Base-by-base conservation (phyloP, 345 rosid genomes). In the Erucastrum elatum region DNA sequence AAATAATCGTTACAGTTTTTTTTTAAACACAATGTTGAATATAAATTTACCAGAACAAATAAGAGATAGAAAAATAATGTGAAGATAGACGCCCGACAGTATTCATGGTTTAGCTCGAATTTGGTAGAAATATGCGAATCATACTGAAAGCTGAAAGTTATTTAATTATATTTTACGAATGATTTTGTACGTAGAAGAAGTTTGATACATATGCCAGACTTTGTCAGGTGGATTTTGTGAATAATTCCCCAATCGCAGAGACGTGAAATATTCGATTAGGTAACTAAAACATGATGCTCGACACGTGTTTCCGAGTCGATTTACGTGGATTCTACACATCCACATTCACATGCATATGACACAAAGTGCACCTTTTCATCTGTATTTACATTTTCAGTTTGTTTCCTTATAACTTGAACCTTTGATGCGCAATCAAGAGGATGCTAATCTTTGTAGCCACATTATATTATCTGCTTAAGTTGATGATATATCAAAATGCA, bases 221-320 rank as follows among this genome's bases (percentile, higher is more conserved):
- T 71, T 77, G 76, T 77, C 72, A 77, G 67, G 55, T 66, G 61
- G 70, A 72, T 66, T 73, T 67, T 66, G 44, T 46, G 70, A 34
- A 60, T 61, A 65, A 8, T 15, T 73, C 64, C 68, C 78, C 77
- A 61, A 73, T 78, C 69, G 68, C 16, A 72, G 69, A 72, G 70
- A 67, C 70, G 70, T 73, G 46, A 66, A 59, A 67, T 79, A 79
- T 79, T 79, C 78, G 78, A 67, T 79, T 73, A 44, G 49, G 74
- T 73, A 73, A 61, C 39, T 66, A 67, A 56, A 66, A 25, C 63
- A 13, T 58, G 37, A 66, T 8, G 4, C 8, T 60, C 9, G 77
- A 79, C 77, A 73, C 74, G 55, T 79, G 74, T 79, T 44, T 73
- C 39, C 61, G 59, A 67, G 4, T 67, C 70, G 56, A 46, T 31